A percentile compares a stretch with the other conserved stretches of the same genome.
phyloP scores from a whole-genome alignment of 2,329 filamentous ascomycete species.

The Ustulina deusta region DNA sequence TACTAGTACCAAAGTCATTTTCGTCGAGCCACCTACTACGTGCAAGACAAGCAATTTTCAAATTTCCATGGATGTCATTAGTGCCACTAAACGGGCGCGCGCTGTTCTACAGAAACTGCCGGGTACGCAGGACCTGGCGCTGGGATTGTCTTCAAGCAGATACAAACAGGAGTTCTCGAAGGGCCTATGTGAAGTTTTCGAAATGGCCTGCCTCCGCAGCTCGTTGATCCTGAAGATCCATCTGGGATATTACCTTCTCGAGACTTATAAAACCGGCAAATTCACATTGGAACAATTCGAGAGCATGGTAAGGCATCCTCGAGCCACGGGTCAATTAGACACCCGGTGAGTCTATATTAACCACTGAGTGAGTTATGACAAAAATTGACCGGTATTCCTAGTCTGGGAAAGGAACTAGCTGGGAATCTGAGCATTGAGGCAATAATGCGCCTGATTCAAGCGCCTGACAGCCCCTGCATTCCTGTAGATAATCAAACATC shows the following conservation, averaged over 20 bases:
- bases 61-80: constrained; percentile 35
- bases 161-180: constrained; percentile 36
- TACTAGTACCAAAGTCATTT: constrained; percentile 26
- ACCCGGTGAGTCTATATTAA: constrained; percentile 37
- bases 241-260: constrained; percentile 42
- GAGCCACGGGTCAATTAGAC: constrained; percentile 40
- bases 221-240: constrained; percentile 37
- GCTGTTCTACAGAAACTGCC: constrained; percentile 30
- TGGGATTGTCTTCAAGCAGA: constrained; percentile 6
- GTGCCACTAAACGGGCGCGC: constrained; percentile 24
- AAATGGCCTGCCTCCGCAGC: constrained; percentile 38
- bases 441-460: constrained; percentile 40
- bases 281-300: constrained; percentile 41
- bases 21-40: constrained; percentile 43
- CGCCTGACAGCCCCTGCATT: constrained; percentile 35
- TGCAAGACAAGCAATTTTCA: constrained; percentile 20
- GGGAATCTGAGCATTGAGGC: constrained; percentile 24
- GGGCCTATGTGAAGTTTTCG: constrained; percentile 37
- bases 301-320: constrained; percentile 42
- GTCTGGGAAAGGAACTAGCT: constrained; percentile 34
- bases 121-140: not conserved
- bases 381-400: constrained; percentile 33
- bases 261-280: constrained; percentile 33
- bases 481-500: constrained; percentile 40
- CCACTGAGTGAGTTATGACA: not conserved